Evolutionary conservation across 2,329 filamentous ascomycete species (phyloP).

Genomic region (Westerdykella aurantiaca): DNA sequence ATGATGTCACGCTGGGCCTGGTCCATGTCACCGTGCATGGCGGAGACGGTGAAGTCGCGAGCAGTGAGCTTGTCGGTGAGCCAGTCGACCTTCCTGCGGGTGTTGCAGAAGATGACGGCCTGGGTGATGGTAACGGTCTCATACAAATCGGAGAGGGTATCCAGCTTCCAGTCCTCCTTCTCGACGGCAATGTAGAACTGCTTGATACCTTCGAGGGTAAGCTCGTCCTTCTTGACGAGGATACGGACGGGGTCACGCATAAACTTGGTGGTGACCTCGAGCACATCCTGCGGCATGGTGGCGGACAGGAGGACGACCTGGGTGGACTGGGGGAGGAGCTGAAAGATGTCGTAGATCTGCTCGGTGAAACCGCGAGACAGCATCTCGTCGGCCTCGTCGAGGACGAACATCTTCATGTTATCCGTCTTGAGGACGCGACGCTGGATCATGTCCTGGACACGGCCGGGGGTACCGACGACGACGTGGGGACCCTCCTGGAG

Average conservation of each 20-base stretch:
- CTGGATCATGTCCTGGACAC: constrained; percentile 99
- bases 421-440: constrained; percentile 95
- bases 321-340: constrained; percentile 93
- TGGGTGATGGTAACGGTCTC: constrained; percentile 99
- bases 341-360: constrained; percentile 99
- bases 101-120: constrained; percentile 99
- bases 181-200: constrained; percentile 99
- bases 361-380: constrained; percentile 99
- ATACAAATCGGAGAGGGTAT: constrained; percentile 97
- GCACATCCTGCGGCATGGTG: constrained; percentile 97
- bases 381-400: constrained; percentile 99
- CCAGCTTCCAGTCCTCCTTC: constrained; percentile 99
- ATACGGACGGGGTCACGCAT: constrained; percentile 99
- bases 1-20: constrained; percentile 96
- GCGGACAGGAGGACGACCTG: constrained; percentile 97
- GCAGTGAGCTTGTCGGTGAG: constrained; percentile 98
- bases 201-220: constrained; percentile 99
- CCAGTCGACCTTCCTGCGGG: constrained; percentile 99
- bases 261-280: constrained; percentile 99
- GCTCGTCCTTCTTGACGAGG: constrained; percentile 98
- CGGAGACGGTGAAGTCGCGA: constrained; percentile 97
- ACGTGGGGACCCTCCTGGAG: constrained; percentile 94
- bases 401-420: constrained; percentile 99
- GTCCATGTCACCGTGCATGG: constrained; percentile 99
- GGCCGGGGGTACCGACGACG: constrained; percentile 94